Percentiles rank a stretch among this genome's conserved stretches.
Evolutionary conservation across 257 asterid genomes (phyloP).

Genomic region (Mentha longifolia): DNA sequence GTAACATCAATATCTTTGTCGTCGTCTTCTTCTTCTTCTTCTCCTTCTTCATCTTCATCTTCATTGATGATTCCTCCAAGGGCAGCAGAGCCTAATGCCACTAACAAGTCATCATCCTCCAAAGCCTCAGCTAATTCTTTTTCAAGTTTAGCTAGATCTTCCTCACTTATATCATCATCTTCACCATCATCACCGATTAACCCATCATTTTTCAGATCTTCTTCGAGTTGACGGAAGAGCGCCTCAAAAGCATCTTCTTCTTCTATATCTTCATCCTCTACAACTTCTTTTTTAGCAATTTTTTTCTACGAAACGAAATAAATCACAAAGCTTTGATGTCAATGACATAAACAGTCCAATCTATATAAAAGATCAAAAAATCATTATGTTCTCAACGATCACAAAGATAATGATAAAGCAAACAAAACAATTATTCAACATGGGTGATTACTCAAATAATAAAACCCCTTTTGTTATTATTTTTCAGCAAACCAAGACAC

Average conservation of each 20-base stretch:
- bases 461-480: background rate
- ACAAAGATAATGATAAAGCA: background rate
- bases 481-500: background rate
- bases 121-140: conserved; percentile 84
- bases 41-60: conserved; percentile 39
- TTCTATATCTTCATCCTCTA: conserved; percentile 58
- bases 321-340: conserved; percentile 21
- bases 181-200: conserved; percentile 46
- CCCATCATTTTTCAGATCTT: conserved; percentile 84
- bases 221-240: conserved; percentile 81
- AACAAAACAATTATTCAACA: background rate
- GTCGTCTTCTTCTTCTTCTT: conserved; percentile 38
- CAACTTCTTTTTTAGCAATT: conserved; percentile 32
- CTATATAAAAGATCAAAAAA: background rate
- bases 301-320: conserved; percentile 48
- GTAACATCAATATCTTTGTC: conserved; percentile 42
- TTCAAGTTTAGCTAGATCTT: conserved; percentile 79
- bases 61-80: conserved; percentile 39
- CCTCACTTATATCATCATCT: conserved; percentile 75
- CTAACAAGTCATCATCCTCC: conserved; percentile 74
- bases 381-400: background rate
- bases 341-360: background rate
- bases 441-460: background rate
- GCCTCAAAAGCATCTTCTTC: conserved; percentile 98
- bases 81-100: conserved; percentile 48